These are phyloP conservation scores for Phanerochaete sordida DNA, from an alignment of 768 basidiomycete species.

Conservation along the genomic window DNA sequence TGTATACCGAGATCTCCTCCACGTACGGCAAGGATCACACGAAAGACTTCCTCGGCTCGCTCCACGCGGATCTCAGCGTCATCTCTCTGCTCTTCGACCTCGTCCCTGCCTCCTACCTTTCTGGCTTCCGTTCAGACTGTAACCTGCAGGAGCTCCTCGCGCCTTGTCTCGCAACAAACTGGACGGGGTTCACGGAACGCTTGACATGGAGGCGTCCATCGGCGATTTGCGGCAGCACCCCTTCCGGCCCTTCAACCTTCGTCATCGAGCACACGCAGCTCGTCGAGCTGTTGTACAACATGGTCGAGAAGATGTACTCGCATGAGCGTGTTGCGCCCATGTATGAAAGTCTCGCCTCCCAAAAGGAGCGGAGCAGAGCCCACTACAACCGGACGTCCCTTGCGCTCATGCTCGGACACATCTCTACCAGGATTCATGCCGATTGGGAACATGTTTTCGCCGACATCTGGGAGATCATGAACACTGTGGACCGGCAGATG, in stretches of 20 bases:
- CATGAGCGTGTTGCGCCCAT: slow-evolving; percentile 29
- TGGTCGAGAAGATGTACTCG: slow-evolving; percentile 35
- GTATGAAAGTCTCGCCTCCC: not conserved
- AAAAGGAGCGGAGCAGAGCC: slow-evolving; percentile 15
- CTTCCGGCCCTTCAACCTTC: too few relatives aligned
- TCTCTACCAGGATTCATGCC: slow-evolving; percentile 30
- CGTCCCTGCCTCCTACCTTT: slow-evolving; percentile 34
- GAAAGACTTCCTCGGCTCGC: slow-evolving; percentile 27
- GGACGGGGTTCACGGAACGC: slow-evolving; percentile 31
- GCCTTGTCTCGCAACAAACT: not conserved
- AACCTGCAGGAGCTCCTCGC: slow-evolving; percentile 37
- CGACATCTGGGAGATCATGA: slow-evolving; percentile 26
- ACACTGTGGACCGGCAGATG: slow-evolving; percentile 8
- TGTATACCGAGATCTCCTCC: slow-evolving; percentile 19
- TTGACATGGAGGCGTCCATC: slow-evolving; percentile 36
- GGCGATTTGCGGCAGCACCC: not conserved
- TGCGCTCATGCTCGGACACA: slow-evolving; percentile 37
- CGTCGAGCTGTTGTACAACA: not conserved
- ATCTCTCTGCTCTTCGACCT: slow-evolving; percentile 41
- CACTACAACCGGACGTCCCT: slow-evolving; percentile 51
- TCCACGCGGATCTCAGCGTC: slow-evolving; percentile 37
- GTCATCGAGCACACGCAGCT: not conserved
- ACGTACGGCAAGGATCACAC: slow-evolving; percentile 21
- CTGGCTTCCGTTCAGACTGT: slow-evolving; percentile 37
- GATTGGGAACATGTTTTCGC: slow-evolving; percentile 44